Evolutionary conservation across 164 flowering plant species (phyloP).

Genomic region (Umbellularia californica): DNA sequence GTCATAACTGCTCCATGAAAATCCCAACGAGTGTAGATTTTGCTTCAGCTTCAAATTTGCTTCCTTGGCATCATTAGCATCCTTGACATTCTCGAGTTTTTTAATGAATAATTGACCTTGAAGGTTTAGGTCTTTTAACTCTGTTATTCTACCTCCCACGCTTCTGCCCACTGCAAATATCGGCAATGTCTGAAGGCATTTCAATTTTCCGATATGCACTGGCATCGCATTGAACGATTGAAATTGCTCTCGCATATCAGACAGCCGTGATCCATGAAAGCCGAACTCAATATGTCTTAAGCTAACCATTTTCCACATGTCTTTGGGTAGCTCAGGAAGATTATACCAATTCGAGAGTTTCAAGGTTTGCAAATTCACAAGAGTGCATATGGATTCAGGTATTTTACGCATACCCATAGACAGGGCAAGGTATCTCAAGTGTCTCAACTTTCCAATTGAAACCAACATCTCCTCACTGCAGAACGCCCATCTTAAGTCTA

Average conservation of each 20-base stretch:
- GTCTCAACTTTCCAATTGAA: constrained; percentile 6
- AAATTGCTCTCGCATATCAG: not conserved
- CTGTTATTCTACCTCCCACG: not conserved
- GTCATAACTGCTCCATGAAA: not conserved
- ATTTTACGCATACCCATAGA: not conserved
- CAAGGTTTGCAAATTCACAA: constrained; percentile 11
- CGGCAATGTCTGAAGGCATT: not conserved
- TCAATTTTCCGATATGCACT: not conserved
- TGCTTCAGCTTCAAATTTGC: constrained; percentile 2
- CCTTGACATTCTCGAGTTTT: not conserved
- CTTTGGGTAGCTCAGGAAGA: constrained; percentile 5
- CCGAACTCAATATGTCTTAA: constrained; percentile 13
- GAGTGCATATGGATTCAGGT: constrained; percentile 1
- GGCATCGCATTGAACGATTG: not conserved
- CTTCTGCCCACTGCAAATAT: not conserved
- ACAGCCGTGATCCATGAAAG: not conserved
- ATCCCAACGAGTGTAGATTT: not conserved
- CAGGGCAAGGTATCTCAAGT: constrained; percentile 6
- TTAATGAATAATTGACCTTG: not conserved
- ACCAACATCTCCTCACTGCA: not conserved
- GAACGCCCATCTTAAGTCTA: not conserved
- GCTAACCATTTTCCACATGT: constrained; percentile 8
- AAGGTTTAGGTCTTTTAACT: constrained; percentile 1
- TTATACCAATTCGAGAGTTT: not conserved
- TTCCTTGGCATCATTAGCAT: not conserved